These are phyloP conservation scores for Collybia mongolica DNA, from an alignment of 768 basidiomycete genomes.

Conservation along the genomic window DNA sequence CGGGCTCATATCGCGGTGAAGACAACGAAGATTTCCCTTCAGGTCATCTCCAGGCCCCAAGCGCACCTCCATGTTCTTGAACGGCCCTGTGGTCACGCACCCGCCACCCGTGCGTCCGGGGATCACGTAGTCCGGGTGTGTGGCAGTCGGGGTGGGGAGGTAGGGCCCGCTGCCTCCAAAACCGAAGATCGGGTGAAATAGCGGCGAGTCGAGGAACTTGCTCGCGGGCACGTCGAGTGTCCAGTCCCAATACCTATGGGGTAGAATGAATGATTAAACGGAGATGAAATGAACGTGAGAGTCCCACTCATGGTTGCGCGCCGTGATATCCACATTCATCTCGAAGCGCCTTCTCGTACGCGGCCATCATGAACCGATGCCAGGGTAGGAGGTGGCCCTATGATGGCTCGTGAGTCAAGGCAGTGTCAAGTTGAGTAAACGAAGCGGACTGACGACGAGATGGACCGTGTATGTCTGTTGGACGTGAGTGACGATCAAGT, in stretches of 20 bases:
- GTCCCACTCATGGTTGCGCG: conserved; percentile 26
- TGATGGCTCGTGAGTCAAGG: no score
- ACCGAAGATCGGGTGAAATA: conserved; percentile 8
- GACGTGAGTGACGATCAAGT: no score
- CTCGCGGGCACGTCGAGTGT: not conserved
- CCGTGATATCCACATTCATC: conserved; percentile 35
- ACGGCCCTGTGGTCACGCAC: conserved; percentile 8
- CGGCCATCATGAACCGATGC: conserved; percentile 30
- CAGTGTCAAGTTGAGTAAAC: no score
- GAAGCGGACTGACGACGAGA: no score
- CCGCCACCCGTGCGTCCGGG: conserved; percentile 10
- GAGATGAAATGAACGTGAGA: not conserved
- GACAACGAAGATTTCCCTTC: conserved; percentile 14
- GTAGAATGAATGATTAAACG: no score
- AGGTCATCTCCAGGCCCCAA: conserved; percentile 9
- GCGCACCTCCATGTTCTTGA: conserved; percentile 8
- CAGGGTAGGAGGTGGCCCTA: conserved; percentile 34
- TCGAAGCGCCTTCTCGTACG: conserved; percentile 30
- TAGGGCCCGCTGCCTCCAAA: conserved; percentile 13
- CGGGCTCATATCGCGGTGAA: conserved; percentile 15
- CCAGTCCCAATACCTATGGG: conserved; percentile 3
- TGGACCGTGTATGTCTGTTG: no score
- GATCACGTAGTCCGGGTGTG: conserved; percentile 1
- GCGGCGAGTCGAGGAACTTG: conserved; percentile 5
- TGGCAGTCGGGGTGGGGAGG: conserved; percentile 2